Evolutionary conservation across 176 grass and related monocot genomes (phyloP).

Genomic region (Oryza longistaminata): DNA sequence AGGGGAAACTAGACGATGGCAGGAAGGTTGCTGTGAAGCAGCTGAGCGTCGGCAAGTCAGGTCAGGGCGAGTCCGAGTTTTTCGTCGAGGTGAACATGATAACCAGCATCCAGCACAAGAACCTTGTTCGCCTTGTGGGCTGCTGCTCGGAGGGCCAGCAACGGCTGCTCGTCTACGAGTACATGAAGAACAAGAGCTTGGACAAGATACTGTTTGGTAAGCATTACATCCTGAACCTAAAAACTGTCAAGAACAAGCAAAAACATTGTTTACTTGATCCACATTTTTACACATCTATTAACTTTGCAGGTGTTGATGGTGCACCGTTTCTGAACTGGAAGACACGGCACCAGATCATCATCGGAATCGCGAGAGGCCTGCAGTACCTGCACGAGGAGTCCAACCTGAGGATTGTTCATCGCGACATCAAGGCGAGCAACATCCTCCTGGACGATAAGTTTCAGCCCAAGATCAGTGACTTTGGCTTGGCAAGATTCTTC

Average conservation of each 20-base stretch:
- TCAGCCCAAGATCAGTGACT: slow-evolving; percentile 72
- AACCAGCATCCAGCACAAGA: slow-evolving; percentile 78
- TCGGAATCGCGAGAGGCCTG: slow-evolving; percentile 47
- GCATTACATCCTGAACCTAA: neutral
- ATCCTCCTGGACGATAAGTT: slow-evolving; percentile 76
- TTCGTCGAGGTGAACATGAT: slow-evolving; percentile 73
- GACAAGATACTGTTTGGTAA: slow-evolving; percentile 59
- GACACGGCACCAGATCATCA: slow-evolving; percentile 59
- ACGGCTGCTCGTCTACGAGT: slow-evolving; percentile 63
- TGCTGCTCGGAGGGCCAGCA: slow-evolving; percentile 65
- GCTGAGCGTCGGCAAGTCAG: slow-evolving; percentile 53
- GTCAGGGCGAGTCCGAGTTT: slow-evolving; percentile 73
- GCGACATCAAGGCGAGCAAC: slow-evolving; percentile 80
- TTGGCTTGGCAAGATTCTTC: slow-evolving; percentile 71
- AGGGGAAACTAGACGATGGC: slow-evolving; percentile 59
- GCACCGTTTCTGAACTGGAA: slow-evolving; percentile 50
- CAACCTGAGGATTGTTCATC: slow-evolving; percentile 71
- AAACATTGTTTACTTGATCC: no score
- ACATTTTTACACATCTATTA: neutral
- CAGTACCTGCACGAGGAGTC: slow-evolving; percentile 79
- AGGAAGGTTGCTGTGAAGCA: slow-evolving; percentile 74
- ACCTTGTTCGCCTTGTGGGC: slow-evolving; percentile 66
- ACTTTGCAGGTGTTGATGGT: slow-evolving; percentile 34
- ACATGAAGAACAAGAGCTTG: slow-evolving; percentile 72
- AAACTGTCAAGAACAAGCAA: no score